A percentile compares a stretch with the other conserved stretches of the same genome.
Conservation (phyloP, 495 filamentous ascomycete genomes). For the Lasiosphaeria hispida region DNA sequence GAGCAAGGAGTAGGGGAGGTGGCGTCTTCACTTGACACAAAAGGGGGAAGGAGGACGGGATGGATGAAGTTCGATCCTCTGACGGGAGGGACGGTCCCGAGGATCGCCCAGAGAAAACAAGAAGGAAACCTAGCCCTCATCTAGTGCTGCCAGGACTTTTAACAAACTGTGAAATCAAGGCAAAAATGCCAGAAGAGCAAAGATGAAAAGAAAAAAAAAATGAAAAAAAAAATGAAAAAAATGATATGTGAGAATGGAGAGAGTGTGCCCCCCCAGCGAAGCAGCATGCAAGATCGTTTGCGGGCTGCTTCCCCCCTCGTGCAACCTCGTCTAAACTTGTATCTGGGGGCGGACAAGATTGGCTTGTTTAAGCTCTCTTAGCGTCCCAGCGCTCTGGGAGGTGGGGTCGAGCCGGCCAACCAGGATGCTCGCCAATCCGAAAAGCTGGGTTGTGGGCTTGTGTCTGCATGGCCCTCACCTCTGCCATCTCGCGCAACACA, state of each 20-base stretch:
- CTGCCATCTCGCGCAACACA: not conserved
- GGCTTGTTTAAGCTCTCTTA: conserved; percentile 15
- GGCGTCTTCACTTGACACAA: too few species aligned
- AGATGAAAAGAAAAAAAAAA: not conserved
- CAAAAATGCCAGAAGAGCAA: too few species aligned
- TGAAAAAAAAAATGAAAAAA: not conserved
- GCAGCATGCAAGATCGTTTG: conserved; percentile 7
- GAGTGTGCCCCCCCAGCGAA: not conserved
- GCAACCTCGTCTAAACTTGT: conserved; percentile 2
- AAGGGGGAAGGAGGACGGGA: too few species aligned
- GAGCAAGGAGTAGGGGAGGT: too few species aligned
- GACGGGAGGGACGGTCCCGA: too few species aligned
- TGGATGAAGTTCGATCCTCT: too few species aligned
- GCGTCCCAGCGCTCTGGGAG: conserved; percentile 17
- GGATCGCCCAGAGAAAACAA: too few species aligned
- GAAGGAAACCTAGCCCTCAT: too few species aligned
- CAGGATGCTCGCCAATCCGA: not conserved
- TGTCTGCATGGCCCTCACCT: not conserved
- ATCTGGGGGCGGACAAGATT: conserved; percentile 6
- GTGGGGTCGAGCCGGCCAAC: conserved; percentile 4
- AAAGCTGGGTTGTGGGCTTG: not conserved
- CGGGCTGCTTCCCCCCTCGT: conserved; percentile 2
- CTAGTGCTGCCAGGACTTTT: too few species aligned
- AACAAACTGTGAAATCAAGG: too few species aligned
- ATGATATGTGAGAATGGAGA: not conserved